A percentile compares a stretch with the other conserved stretches of the same genome.
Conservation (phyloP, 495 filamentous ascomycete genomes). For the Hyphodiscus hymeniophilus region DNA sequence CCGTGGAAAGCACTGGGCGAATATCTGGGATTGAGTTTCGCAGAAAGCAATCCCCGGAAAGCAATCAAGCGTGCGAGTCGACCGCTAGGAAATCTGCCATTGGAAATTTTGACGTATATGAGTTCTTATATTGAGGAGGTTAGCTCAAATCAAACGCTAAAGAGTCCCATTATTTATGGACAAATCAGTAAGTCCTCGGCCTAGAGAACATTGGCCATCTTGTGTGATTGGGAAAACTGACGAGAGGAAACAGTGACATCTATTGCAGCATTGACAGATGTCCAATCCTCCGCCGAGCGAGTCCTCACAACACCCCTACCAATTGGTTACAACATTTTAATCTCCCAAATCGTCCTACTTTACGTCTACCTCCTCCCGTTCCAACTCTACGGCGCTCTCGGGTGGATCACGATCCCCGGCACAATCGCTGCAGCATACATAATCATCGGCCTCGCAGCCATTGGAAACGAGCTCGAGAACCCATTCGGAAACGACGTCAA, state of each 20-base stretch:
- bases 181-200: conserved; percentile 16
- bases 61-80: conserved; percentile 55
- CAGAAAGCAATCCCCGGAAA: conserved; percentile 66
- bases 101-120: conserved; percentile 70
- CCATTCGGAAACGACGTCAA: conserved; percentile 85
- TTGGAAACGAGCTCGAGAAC: conserved; percentile 82
- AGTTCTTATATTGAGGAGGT: conserved; percentile 55
- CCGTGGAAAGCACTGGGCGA: conserved; percentile 56
- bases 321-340: conserved; percentile 77
- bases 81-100: conserved; percentile 63
- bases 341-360: conserved; percentile 80
- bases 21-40: conserved; percentile 63
- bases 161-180: conserved; percentile 23
- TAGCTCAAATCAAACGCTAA: conserved; percentile 45
- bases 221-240: not conserved
- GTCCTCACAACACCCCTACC: conserved; percentile 81
- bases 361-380: conserved; percentile 80
- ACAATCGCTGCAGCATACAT: conserved; percentile 76
- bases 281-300: conserved; percentile 65
- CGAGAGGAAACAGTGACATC: conserved; percentile 27
- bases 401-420: conserved; percentile 78
- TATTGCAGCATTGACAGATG: conserved; percentile 59
- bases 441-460: conserved; percentile 80
- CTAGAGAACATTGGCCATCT: not conserved
- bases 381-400: conserved; percentile 56